These are phyloP conservation scores for Schwanniomyces pseudopolymorphus DNA, from an alignment of 805 yeast species.

Conservation along the genomic window DNA sequence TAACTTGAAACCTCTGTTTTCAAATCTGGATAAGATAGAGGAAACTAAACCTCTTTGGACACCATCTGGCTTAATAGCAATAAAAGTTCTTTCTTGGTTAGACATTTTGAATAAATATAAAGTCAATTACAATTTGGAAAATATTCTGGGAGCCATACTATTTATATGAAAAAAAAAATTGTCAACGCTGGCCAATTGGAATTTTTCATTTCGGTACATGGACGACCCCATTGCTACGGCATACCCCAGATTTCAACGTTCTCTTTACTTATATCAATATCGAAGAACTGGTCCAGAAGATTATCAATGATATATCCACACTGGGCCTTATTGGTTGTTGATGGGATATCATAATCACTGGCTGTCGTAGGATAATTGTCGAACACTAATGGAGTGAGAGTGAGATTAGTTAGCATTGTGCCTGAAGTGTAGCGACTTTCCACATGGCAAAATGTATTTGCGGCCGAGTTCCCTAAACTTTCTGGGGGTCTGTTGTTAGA, in stretches of 20 bases:
- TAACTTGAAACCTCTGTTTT: conserved; percentile 95
- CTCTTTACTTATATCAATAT: background rate
- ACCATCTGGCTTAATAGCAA: conserved; percentile 98
- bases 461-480: background rate
- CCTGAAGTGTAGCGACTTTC: background rate
- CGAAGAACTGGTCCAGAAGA: background rate
- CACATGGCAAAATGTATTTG: background rate
- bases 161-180: conserved; percentile 3
- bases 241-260: conserved; percentile 2
- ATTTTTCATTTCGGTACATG: conserved; percentile 2
- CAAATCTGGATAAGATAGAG: conserved; percentile 88
- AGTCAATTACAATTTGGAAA: background rate
- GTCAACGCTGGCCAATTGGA: conserved; percentile 6
- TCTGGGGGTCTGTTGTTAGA: background rate
- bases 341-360: background rate
- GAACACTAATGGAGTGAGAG: background rate
- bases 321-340: too few species aligned
- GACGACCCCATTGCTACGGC: background rate
- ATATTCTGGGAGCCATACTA: background rate
- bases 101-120: conserved; percentile 38
- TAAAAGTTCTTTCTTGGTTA: conserved; percentile 81
- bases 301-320: background rate
- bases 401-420: background rate
- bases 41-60: conserved; percentile 98
- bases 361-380: background rate